Conservation (phyloP, 2,329 filamentous ascomycete species). For the Monosporascus sp. region DNA sequence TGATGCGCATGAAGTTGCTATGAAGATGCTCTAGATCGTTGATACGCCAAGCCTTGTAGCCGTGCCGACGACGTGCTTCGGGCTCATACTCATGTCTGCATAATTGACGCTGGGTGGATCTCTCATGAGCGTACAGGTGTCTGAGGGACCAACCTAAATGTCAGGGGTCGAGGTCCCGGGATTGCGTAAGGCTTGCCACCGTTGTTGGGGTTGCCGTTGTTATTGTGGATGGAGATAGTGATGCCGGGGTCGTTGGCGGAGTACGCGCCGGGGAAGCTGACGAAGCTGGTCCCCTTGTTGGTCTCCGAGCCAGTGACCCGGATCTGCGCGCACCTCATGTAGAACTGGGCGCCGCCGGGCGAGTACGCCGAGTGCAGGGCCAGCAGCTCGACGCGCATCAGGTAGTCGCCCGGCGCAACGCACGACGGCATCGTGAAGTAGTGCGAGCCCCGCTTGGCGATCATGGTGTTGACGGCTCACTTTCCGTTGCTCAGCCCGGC, state of each 20-base stretch:
- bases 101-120: too few relatives aligned
- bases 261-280: slow-evolving; percentile 33
- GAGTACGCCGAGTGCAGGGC: slow-evolving; percentile 32
- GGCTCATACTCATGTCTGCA: too few relatives aligned
- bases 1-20: background rate
- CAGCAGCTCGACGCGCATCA: slow-evolving; percentile 36
- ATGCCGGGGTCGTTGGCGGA: slow-evolving; percentile 29
- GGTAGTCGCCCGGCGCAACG: slow-evolving; percentile 35
- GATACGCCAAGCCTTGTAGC: too few relatives aligned
- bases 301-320: slow-evolving; percentile 27
- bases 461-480: slow-evolving; percentile 47
- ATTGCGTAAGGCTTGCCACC: slow-evolving; percentile 1
- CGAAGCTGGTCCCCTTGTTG: slow-evolving; percentile 19
- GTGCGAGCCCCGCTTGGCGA: slow-evolving; percentile 38
- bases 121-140: too few relatives aligned
- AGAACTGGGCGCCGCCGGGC: slow-evolving; percentile 33
- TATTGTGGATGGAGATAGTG: slow-evolving; percentile 29
- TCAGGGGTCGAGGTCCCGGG: background rate
- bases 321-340: slow-evolving; percentile 33
- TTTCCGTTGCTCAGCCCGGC: slow-evolving; percentile 29
- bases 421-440: slow-evolving; percentile 35
- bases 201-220: slow-evolving; percentile 12
- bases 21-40: background rate
- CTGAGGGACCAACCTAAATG: background rate
- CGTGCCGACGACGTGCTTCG: too few relatives aligned